Percentiles rank a stretch among this genome's conserved stretches.
Evolutionary conservation across 2,329 filamentous ascomycete genomes (phyloP).

Genomic region (Thermoascus crustaceus): DNA sequence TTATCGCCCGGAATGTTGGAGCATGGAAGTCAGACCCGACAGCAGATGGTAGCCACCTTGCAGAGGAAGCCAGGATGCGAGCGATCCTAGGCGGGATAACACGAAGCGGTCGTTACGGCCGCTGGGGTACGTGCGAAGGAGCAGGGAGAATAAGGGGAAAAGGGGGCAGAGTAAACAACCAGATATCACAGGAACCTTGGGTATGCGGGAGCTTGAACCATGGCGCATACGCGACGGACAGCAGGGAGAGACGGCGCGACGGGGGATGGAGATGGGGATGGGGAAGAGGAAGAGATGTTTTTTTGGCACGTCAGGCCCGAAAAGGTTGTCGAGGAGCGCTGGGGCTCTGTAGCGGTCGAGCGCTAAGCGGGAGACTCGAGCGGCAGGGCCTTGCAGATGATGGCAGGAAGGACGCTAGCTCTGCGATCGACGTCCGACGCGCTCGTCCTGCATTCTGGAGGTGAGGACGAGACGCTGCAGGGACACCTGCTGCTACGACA

Average conservation of each 20-base stretch:
- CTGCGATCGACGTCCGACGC: no score
- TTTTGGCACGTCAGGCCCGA: constrained; percentile 1
- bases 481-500: no score
- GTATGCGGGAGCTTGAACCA: constrained; percentile 22
- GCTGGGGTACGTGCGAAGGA: no score
- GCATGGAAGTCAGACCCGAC: constrained; percentile 34
- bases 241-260: constrained; percentile 9
- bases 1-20: constrained; percentile 39
- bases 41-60: constrained; percentile 19
- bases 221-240: constrained; percentile 22
- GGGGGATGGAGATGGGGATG: constrained; percentile 6
- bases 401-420: not conserved
- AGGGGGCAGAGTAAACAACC: constrained; percentile 7
- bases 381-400: not conserved
- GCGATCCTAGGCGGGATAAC: not conserved
- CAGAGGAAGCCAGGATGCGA: constrained; percentile 5
- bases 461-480: no score
- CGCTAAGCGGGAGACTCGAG: not conserved
- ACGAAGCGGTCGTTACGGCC: no score
- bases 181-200: constrained; percentile 24
- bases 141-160: constrained; percentile 1
- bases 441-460: no score
- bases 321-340: not conserved
- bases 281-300: constrained; percentile 7
- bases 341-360: not conserved